phyloP scores from a whole-genome alignment of 2,329 filamentous ascomycete genomes.

The Fusarium tuaranense region DNA sequence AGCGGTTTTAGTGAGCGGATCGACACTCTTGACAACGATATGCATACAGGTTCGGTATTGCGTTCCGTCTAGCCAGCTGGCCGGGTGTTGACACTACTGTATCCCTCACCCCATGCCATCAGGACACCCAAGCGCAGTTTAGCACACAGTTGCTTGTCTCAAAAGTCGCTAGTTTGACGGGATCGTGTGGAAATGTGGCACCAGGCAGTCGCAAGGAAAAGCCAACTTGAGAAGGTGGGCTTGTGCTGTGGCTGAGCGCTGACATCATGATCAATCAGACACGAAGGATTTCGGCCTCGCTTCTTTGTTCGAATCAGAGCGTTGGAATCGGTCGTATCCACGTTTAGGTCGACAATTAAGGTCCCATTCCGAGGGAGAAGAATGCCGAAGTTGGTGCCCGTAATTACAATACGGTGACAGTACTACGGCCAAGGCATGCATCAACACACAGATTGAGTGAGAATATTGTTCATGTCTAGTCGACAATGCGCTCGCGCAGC shows the following conservation, averaged over 20 bases:
- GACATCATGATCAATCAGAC: conserved; percentile 38
- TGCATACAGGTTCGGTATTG: conserved; percentile 37
- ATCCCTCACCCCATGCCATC: conserved; percentile 25
- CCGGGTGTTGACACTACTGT: conserved; percentile 8
- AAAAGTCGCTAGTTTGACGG: conserved; percentile 18
- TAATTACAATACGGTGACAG: background rate
- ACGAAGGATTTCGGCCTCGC: conserved; percentile 27
- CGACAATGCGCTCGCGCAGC: background rate
- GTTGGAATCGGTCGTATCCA: conserved; percentile 3
- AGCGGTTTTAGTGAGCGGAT: conserved; percentile 21
- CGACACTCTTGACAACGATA: conserved; percentile 6
- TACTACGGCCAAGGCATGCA: background rate
- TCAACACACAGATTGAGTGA: background rate
- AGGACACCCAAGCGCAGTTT: conserved; percentile 31
- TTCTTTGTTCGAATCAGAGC: conserved; percentile 26
- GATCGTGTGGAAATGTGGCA: conserved; percentile 26
- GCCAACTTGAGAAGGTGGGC: conserved; percentile 29
- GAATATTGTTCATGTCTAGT: background rate
- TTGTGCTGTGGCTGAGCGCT: conserved; percentile 32
- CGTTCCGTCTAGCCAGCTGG: conserved; percentile 35
- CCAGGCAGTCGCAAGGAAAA: conserved; percentile 16
- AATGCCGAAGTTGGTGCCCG: background rate
- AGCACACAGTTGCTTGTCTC: conserved; percentile 1
- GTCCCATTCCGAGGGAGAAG: background rate
- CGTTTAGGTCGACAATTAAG: conserved; percentile 10